phyloP scores from a whole-genome alignment of 345 rosid species.

The Raphanus sativus region DNA sequence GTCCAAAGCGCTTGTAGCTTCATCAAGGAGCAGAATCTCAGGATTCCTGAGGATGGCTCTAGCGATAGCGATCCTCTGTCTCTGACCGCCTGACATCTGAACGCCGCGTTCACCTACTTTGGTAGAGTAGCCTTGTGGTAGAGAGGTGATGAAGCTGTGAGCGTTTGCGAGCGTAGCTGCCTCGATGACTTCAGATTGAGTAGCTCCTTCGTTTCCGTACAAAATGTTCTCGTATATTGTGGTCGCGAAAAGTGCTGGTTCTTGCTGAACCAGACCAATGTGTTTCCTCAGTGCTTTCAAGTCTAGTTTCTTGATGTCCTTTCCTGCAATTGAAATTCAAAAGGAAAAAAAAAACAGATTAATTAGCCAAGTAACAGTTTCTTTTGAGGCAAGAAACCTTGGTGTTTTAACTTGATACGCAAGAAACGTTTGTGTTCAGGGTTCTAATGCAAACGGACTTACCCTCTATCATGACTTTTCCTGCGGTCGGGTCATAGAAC shows the following conservation, averaged over 20 bases:
- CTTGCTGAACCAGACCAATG: constrained; percentile 90
- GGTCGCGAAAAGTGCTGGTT: constrained; percentile 88
- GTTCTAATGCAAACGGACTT: too few species aligned
- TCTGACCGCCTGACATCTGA: constrained; percentile 90
- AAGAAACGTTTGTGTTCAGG: too few species aligned
- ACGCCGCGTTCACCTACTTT: constrained; percentile 89
- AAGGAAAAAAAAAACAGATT: not conserved
- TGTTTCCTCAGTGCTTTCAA: constrained; percentile 72
- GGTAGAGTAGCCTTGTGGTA: constrained; percentile 88
- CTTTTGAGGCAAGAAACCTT: constrained; percentile 1
- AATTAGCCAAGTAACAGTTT: not conserved
- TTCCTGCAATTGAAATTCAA: constrained; percentile 52
- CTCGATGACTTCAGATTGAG: constrained; percentile 74
- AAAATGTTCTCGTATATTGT: constrained; percentile 83
- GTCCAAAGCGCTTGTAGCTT: constrained; percentile 91
- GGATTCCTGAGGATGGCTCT: constrained; percentile 91
- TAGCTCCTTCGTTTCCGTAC: constrained; percentile 81
- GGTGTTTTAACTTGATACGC: constrained; percentile 5
- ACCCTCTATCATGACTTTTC: constrained; percentile 90
- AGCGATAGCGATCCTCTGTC: constrained; percentile 90
- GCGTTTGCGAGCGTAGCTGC: constrained; percentile 89
- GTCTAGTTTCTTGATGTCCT: constrained; percentile 64
- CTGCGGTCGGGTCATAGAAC: constrained; percentile 82
- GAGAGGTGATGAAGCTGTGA: constrained; percentile 74
- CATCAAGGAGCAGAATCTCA: constrained; percentile 78